A percentile compares a stretch with the other conserved stretches of the same genome.
Evolutionary conservation across 257 asterid species (phyloP).

Genomic region (Petrea volubilis): DNA sequence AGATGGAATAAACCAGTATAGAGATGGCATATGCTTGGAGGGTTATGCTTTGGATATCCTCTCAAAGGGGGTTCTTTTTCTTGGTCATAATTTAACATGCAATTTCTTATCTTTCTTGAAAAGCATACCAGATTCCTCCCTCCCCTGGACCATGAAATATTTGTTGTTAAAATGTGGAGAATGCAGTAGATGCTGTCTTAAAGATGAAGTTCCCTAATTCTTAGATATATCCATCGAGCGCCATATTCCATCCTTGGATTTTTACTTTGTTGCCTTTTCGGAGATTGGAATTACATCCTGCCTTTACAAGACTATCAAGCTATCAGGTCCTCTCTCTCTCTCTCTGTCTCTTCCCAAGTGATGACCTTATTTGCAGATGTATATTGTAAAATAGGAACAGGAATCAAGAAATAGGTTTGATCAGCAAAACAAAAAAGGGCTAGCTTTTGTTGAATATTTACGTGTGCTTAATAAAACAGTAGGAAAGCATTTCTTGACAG

Average conservation of each 20-base stretch:
- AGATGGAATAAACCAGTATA: slow-evolving; percentile 36
- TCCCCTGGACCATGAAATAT: slow-evolving; percentile 21
- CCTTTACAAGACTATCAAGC: not conserved
- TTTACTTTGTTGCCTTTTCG: not conserved
- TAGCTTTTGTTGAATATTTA: too few species aligned
- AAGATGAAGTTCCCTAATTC: not conserved
- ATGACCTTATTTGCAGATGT: too few species aligned
- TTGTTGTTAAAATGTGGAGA: not conserved
- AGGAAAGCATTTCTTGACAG: too few species aligned
- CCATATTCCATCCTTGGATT: slow-evolving; percentile 14
- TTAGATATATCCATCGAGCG: slow-evolving; percentile 24
- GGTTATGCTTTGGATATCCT: slow-evolving; percentile 27
- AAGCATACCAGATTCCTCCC: slow-evolving; percentile 30
- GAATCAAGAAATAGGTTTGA: too few species aligned
- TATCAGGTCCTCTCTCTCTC: too few species aligned
- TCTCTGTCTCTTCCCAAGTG: too few species aligned
- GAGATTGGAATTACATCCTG: not conserved
- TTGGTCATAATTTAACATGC: not conserved
- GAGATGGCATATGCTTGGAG: slow-evolving; percentile 40
- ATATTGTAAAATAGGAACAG: too few species aligned
- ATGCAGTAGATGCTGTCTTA: slow-evolving; percentile 28
- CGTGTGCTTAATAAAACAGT: too few species aligned
- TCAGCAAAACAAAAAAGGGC: too few species aligned
- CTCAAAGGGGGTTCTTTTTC: not conserved
- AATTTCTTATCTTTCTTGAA: slow-evolving; percentile 10